Percentiles rank a stretch among this genome's conserved stretches.
Conservation (phyloP, 2,329 filamentous ascomycete species). For the Colletotrichum limetticola region DNA sequence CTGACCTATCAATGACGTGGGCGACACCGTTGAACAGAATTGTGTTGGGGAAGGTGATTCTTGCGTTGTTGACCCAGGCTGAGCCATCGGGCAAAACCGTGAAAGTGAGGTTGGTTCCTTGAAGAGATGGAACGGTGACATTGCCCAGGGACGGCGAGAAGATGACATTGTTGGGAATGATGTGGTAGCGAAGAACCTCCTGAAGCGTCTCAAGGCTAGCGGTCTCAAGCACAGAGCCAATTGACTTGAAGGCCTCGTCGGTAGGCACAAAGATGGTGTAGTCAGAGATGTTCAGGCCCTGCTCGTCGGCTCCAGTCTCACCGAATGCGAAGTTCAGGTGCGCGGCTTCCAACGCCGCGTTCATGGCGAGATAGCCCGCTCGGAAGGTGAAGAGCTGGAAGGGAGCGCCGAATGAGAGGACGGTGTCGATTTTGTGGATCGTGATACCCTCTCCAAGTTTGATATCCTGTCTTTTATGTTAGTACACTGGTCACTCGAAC, state of each 20-base stretch:
- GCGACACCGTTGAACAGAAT: constrained; percentile 46
- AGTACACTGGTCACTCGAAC: background rate
- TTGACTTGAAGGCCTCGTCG: constrained; percentile 76
- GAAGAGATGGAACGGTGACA: constrained; percentile 39
- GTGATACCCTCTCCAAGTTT: constrained; percentile 42
- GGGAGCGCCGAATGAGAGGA: constrained; percentile 42
- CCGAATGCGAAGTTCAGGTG: constrained; percentile 41
- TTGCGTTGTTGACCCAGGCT: constrained; percentile 45
- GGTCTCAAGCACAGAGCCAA: constrained; percentile 41
- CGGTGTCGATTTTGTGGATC: constrained; percentile 45
- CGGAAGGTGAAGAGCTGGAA: constrained; percentile 44
- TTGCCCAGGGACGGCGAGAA: constrained; percentile 44
- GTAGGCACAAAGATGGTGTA: constrained; percentile 85
- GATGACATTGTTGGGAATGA: constrained; percentile 44
- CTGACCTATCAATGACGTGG: constrained; percentile 45
- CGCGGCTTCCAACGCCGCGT: constrained; percentile 42
- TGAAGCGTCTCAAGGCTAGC: constrained; percentile 39
- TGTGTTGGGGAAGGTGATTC: constrained; percentile 44
- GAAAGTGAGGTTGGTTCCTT: constrained; percentile 40
- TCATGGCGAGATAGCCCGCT: constrained; percentile 41
- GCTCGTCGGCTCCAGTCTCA: constrained; percentile 35
- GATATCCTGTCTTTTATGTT: constrained; percentile 39
- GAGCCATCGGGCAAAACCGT: constrained; percentile 44
- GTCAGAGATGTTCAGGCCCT: constrained; percentile 51
- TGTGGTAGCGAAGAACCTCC: constrained; percentile 44